phyloP scores from a whole-genome alignment of 2,329 filamentous ascomycete genomes.

The Pezizomycotina sp. region DNA sequence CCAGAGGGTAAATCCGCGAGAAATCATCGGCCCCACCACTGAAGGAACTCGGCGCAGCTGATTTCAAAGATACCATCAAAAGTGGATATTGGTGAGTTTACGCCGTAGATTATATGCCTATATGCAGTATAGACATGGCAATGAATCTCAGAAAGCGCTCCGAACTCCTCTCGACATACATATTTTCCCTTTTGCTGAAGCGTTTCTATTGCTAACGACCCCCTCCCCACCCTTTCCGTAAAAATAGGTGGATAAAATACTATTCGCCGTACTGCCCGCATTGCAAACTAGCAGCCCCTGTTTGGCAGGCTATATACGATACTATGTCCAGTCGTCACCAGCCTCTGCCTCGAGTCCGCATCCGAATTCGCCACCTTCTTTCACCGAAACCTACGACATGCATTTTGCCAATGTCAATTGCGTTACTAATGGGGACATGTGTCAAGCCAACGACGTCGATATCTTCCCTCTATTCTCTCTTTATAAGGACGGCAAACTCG shows the following conservation, averaged over 20 bases:
- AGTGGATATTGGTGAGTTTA: conserved; percentile 37
- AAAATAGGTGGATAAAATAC: conserved; percentile 36
- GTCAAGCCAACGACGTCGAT: conserved; percentile 47
- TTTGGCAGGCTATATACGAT: conserved; percentile 90
- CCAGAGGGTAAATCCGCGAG: too few species aligned
- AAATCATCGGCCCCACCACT: conserved; percentile 11
- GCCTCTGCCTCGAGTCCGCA: conserved; percentile 38
- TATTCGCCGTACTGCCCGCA: conserved; percentile 45
- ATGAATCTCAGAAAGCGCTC: neutral
- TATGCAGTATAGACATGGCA: neutral
- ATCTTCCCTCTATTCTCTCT: conserved; percentile 64
- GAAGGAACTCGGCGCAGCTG: conserved; percentile 14
- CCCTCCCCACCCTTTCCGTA: conserved; percentile 16
- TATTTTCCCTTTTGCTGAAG: conserved; percentile 2
- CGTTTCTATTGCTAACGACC: neutral
- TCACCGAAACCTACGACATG: conserved; percentile 74
- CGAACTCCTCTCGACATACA: conserved; percentile 1
- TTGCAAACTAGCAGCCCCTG: conserved; percentile 64
- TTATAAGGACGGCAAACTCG: conserved; percentile 58
- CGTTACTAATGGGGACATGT: conserved; percentile 63
- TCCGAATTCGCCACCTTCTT: conserved; percentile 40
- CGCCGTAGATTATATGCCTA: neutral
- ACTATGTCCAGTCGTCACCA: conserved; percentile 74
- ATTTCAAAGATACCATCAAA: conserved; percentile 32
- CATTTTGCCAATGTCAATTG: conserved; percentile 79